These are phyloP conservation scores for Microthlaspi erraticum DNA, from an alignment of 345 rosid genomes.

Conservation along the genomic window DNA sequence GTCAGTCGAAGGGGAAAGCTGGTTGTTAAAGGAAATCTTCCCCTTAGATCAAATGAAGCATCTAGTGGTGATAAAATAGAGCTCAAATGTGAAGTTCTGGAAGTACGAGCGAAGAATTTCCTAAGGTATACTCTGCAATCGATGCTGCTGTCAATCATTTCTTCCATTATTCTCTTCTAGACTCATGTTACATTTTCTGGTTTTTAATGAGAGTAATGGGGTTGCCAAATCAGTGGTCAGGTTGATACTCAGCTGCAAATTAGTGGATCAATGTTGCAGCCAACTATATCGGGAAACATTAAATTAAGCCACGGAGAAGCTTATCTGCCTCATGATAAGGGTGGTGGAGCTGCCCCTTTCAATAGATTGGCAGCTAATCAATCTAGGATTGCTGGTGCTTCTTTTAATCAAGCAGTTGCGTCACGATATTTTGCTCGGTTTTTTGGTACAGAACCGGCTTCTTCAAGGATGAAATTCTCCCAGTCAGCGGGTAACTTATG, in stretches of 20 bases:
- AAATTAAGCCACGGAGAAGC: conserved; percentile 98
- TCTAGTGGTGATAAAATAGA: conserved; percentile 72
- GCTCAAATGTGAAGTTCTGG: conserved; percentile 94
- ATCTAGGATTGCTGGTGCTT: conserved; percentile 67
- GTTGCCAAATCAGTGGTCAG: conserved; percentile 79
- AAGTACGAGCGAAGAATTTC: conserved; percentile 92
- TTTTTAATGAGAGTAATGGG: conserved; percentile 15
- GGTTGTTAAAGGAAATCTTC: conserved; percentile 81
- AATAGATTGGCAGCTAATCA: conserved; percentile 76
- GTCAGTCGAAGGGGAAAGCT: conserved; percentile 93
- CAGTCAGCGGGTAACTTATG: conserved; percentile 61
- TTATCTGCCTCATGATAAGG: conserved; percentile 96
- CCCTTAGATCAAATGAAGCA: conserved; percentile 84
- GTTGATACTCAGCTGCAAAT: conserved; percentile 90
- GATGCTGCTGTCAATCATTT: background rate
- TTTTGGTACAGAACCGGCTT: conserved; percentile 68
- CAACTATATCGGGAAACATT: conserved; percentile 90
- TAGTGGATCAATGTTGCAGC: conserved; percentile 93
- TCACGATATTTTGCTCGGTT: conserved; percentile 86
- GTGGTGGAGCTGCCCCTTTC: conserved; percentile 74
- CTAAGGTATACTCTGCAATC: conserved; percentile 58
- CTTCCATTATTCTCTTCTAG: conserved; percentile 10
- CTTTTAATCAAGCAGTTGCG: conserved; percentile 80
- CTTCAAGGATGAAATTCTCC: conserved; percentile 63
- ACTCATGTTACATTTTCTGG: conserved; percentile 1